Evolutionary conservation across 306 rosid genomes (phyloP).

Genomic region (Gynostemma pentaphyllum): DNA sequence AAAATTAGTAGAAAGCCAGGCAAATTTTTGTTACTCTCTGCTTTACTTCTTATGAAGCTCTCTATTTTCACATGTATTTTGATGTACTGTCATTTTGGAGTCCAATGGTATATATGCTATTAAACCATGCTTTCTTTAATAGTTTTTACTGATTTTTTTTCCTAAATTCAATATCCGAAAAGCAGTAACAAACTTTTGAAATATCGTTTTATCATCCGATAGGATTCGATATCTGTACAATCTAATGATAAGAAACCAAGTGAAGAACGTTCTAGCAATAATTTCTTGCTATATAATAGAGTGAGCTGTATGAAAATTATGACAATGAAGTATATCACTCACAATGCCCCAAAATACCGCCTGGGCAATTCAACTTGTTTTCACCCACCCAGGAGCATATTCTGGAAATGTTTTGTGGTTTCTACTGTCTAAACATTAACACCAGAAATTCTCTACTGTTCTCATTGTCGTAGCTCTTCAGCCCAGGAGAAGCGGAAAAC

Average conservation of each 20-base stretch:
- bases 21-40: not conserved
- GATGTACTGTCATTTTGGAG: not conserved
- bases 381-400: not conserved
- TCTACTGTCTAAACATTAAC: too few relatives aligned
- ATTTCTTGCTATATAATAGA: not conserved
- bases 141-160: not conserved
- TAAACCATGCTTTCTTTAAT: not conserved
- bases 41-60: not conserved
- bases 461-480: not conserved
- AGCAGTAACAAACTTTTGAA: not conserved
- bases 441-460: too few relatives aligned
- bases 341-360: too few relatives aligned
- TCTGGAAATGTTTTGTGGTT: not conserved
- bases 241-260: not conserved
- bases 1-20: not conserved
- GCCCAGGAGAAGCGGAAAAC: not conserved
- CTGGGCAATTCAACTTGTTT: not conserved
- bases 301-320: not conserved
- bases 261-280: not conserved
- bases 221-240: not conserved
- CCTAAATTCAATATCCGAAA: not conserved
- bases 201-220: not conserved
- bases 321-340: not conserved
- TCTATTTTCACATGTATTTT: not conserved
- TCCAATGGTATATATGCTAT: not conserved